A percentile compares a stretch with the other conserved stretches of the same genome.
Evolutionary conservation across 1,284 basidiomycete species (phyloP).

Genomic region (Thelephora terrestris): DNA sequence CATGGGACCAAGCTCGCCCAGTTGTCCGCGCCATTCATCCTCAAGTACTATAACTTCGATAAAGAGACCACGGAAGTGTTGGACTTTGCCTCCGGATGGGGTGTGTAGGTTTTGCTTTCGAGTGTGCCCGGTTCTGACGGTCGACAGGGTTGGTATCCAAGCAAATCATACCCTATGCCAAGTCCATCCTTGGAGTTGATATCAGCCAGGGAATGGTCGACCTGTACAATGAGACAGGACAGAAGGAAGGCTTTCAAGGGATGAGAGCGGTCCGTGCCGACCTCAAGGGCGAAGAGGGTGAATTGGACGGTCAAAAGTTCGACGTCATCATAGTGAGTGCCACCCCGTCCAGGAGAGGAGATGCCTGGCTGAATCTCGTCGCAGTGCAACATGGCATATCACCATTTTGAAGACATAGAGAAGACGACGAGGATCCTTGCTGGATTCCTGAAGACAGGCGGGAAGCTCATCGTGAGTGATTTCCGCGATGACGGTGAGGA

Average conservation of each 20-base stretch:
- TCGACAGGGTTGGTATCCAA: slow-evolving; percentile 29
- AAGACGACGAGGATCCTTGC: slow-evolving; percentile 41
- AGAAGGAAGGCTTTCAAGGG: too few relatives aligned
- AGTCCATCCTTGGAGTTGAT: slow-evolving; percentile 57
- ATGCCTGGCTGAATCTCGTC: not conserved
- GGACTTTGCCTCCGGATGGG: slow-evolving; percentile 66
- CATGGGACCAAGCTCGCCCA: slow-evolving; percentile 10
- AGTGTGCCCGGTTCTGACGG: not conserved
- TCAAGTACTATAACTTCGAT: slow-evolving; percentile 27
- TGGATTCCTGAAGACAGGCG: slow-evolving; percentile 50
- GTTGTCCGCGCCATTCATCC: not conserved
- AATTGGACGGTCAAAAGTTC: slow-evolving; percentile 43
- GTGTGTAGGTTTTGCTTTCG: slow-evolving; percentile 23
- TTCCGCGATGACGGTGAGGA: slow-evolving; percentile 17
- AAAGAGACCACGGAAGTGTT: slow-evolving; percentile 45
- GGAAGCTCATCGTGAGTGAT: slow-evolving; percentile 50
- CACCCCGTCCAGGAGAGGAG: slow-evolving; percentile 1
- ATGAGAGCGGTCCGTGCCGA: slow-evolving; percentile 49
- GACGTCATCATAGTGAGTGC: slow-evolving; percentile 49
- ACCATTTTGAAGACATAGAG: slow-evolving; percentile 48
- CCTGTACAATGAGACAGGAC: slow-evolving; percentile 41
- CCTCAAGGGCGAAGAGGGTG: slow-evolving; percentile 32
- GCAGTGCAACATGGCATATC: slow-evolving; percentile 60
- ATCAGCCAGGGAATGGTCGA: slow-evolving; percentile 51
- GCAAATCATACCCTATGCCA: slow-evolving; percentile 41